Percentiles rank a stretch among this genome's conserved stretches.
Evolutionary conservation across 2,329 filamentous ascomycete species (phyloP).

Genomic region (Talaromyces funiculosus): DNA sequence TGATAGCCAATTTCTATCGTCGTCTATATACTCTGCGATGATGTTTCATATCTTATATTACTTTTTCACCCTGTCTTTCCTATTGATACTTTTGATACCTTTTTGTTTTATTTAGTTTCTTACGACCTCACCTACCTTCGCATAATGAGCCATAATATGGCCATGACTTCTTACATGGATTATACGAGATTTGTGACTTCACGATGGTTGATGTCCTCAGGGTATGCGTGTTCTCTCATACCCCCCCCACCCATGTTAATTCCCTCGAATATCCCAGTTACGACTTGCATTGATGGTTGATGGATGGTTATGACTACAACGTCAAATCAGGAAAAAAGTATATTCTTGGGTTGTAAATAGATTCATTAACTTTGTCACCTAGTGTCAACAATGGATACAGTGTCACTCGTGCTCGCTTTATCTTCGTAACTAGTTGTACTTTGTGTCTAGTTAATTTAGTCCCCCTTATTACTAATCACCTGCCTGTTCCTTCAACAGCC

Average conservation of each 20-base stretch:
- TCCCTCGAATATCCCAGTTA: neutral
- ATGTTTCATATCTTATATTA: neutral
- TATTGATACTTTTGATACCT: slow-evolving; percentile 3
- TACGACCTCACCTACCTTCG: neutral
- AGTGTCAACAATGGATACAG: slow-evolving; percentile 13
- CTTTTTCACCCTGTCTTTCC: neutral
- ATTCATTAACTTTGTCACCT: slow-evolving; percentile 4
- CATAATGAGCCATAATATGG: slow-evolving; percentile 3
- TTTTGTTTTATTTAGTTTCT: slow-evolving; percentile 5
- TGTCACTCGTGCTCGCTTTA: neutral
- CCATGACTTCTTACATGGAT: slow-evolving; percentile 5
- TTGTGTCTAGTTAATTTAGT: neutral
- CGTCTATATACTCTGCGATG: neutral
- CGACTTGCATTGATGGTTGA: slow-evolving; percentile 1
- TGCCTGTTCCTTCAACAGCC: neutral
- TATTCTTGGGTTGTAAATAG: slow-evolving; percentile 14
- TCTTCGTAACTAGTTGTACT: neutral
- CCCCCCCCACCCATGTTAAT: neutral
- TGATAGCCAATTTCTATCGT: neutral
- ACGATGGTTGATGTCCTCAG: neutral
- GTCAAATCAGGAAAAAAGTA: neutral
- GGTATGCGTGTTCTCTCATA: neutral
- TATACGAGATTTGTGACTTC: neutral
- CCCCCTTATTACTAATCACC: neutral
- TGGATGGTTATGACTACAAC: neutral